Evolutionary conservation across 225 moss, liverwort and hornwort species (phyloP), one percentile per base, ranked within the genome.

Genomic region (Physcomitrium patens): DNA sequence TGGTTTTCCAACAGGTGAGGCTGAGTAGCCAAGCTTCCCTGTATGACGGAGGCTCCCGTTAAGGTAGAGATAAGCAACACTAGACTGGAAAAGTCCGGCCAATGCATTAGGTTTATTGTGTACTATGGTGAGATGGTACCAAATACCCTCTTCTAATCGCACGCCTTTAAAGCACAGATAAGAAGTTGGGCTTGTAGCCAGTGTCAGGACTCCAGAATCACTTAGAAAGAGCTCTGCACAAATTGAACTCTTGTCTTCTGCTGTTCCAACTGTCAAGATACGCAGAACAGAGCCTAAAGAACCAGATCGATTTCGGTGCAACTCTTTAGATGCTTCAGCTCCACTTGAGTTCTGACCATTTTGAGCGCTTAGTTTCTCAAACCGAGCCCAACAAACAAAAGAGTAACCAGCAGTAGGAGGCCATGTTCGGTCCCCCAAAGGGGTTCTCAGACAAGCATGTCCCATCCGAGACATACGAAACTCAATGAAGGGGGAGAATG

Each of bases 11-110:
- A 75, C 74, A 73, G 92, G 85, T n/a, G 87, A 83, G 24, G 86
- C 86, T 15, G 92, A 89, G 68, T 93, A 93, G 27, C 89, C 86
- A 74, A 93, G 77, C 77, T 93, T 93, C 50, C 92, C 92, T 68
- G 92, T 93, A 67, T 93, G 85, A 22, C 86, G 79, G 58, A 93
- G 79, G 65, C 77, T 89, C 65, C 93, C 93, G 69, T 93, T 87
- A 48, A 93, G 60, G 67, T 93, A 93, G 5, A 93, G 77, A 76
- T 85, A 90, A 41, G 93, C 93, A 37, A 90, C 89, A 74, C 90
- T 93, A 19, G 93, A 87, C 65, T 93, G 93, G 75, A 93, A 93
- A 64, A 93, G 89, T 45, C 93, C 93, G 47, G 90, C 89, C 76
- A 93, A 78, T 26, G 89, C 90, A 78, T 93, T 89, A 12, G 93